Base-by-base conservation (phyloP, 2,329 filamentous ascomycete genomes). In the Orbilia brochopaga region DNA sequence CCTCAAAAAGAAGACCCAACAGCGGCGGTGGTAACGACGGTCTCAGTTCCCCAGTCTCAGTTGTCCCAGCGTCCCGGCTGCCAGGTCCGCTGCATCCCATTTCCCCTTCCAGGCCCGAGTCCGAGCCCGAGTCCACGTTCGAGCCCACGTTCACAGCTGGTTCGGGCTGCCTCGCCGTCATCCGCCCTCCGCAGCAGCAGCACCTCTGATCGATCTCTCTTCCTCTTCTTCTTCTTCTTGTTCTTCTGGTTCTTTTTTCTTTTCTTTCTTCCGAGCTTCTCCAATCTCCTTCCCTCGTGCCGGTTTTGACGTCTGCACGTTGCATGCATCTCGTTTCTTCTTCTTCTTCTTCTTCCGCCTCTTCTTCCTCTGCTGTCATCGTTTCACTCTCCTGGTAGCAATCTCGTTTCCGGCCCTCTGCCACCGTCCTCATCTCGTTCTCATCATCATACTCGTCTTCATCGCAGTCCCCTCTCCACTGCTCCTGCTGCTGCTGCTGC, bases 21-120 rank as follows among this genome's bases (percentile, higher is more conserved):
- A 6, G 7, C 32, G 13, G n/a, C n/a, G n/a, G n/a, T n/a, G 70
- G 59, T 59, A 58, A 62, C 64, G 69, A 50, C 61, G 52, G 51
- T 64, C 64, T 50, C 64, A 59, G 64, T 63, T 65, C 53, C 30
- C 65, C 44, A 44, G 70, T 69, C 69, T 73, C 27, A 32, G 27
- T 32, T 8, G 27, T 32, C 27, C 27, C 27, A 32, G 27, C 27
- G 27, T 32, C 27, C 27, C 27, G 27, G 27, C 27, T 32, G 27
- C 27, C 27, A 32, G 27, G 27, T 32, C 27, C 27, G 27, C 27
- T 32, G 4, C 4, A 32, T 32, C 27, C 27, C 27, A 3, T 4
- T 32, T 32, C 27, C 27, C 27, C 3, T 32, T 32, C 27, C 37
- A 42, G 37, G 37, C n/a, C 37, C 13, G 37, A 37, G 32, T 37